Evolutionary conservation across 331 rosid species (phyloP), one percentile per base, ranked within the genome.

Genomic region (Pyracantha coccinea): DNA sequence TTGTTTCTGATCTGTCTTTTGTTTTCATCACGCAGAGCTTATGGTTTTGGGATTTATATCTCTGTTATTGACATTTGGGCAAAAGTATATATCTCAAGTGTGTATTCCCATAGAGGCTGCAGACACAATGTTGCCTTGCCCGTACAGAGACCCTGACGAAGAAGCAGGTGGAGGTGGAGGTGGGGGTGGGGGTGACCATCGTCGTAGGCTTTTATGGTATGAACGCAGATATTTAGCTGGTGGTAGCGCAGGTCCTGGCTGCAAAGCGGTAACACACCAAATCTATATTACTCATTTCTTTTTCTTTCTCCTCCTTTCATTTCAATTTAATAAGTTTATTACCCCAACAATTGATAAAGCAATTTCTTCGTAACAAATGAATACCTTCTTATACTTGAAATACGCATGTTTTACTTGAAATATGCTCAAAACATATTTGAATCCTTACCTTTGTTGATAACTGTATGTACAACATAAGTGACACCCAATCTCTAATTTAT

Each of bases 41-140:
- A 95, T 95, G 99, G 85, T 95, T 83, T 82, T 95, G 77, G 99
- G 99, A 33, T 95, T 95, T 82, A 95, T 95, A 68, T 95, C 99
- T 28, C 83, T 95, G 55, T 72, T 95, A 21, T 83, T 95, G 75
- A 92, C 99, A 72, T 95, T 95, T 73, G 91, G 93, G 11, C 99
- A 92, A 87, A 77, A 13, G 75, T 89, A 78, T 87, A 90, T 95
- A 27, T 64, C 92, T 38, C 66, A 68, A 61, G 25, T 84, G 4
- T 95, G 99, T 62, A 84, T 95, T 68, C 90, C 96, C 38, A 2
- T 1, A 4, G 64, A 23, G 73, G 80, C 64, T 59, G 80, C 89
- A 41, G 71, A 80, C 58, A 88, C 90, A 16, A 89, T 95, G 99
- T 35, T 95, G 21, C 99, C 99, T 0, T 95, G 99, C 68, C 74